These are phyloP conservation scores for Penicillium expansum DNA, from an alignment of 2,329 filamentous ascomycete species.

Conservation along the genomic window DNA sequence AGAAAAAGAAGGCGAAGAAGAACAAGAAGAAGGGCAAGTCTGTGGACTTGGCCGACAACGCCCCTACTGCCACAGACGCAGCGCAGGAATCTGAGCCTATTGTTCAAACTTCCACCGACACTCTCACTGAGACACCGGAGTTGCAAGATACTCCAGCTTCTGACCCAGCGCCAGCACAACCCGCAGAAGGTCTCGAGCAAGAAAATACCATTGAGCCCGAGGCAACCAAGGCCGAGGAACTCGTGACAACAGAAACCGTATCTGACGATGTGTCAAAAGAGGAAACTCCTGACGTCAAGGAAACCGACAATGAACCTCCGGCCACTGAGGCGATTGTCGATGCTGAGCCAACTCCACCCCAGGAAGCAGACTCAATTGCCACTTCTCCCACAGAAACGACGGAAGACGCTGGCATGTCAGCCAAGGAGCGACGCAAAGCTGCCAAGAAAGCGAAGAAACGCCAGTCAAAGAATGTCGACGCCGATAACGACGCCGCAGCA, in stretches of 20 bases:
- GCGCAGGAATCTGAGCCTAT: slow-evolving; percentile 7
- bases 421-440: slow-evolving; percentile 46
- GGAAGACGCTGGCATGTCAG: slow-evolving; percentile 30
- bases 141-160: not conserved
- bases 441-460: slow-evolving; percentile 50
- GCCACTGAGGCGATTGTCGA: slow-evolving; percentile 5
- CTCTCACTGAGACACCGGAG: not conserved
- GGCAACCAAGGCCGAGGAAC: not conserved
- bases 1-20: slow-evolving; percentile 25
- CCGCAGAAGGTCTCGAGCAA: not conserved
- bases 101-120: slow-evolving; percentile 1
- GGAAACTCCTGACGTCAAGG: slow-evolving; percentile 19
- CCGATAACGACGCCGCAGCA: slow-evolving; percentile 16
- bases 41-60: slow-evolving; percentile 16
- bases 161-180: not conserved
- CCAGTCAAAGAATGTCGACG: slow-evolving; percentile 31
- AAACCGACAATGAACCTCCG: slow-evolving; percentile 4
- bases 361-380: slow-evolving; percentile 4
- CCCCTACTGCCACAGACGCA: slow-evolving; percentile 1
- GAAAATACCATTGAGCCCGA: slow-evolving; percentile 8
- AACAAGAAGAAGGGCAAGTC: slow-evolving; percentile 26
- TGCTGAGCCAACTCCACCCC: not conserved
- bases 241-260: slow-evolving; percentile 13
- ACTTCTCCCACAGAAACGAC: not conserved
- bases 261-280: not conserved